A percentile compares a stretch with the other conserved stretches of the same genome.
These are phyloP conservation scores for Eucalyptus decipiens DNA, from an alignment of 345 rosid species.

Conservation along the genomic window DNA sequence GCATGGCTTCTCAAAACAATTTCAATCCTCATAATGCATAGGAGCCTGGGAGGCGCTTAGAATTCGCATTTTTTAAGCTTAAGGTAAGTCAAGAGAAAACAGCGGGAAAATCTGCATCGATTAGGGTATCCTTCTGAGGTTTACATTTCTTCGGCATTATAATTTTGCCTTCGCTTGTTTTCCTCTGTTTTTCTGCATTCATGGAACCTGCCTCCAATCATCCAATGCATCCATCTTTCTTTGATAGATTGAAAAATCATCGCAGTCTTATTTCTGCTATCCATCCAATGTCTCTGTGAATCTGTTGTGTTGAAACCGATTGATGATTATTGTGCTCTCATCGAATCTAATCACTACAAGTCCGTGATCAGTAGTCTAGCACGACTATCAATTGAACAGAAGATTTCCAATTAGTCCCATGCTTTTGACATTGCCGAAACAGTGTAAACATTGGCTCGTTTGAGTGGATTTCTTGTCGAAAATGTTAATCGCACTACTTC, in stretches of 20 bases:
- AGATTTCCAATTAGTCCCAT: background rate
- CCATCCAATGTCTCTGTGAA: background rate
- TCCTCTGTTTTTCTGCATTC: background rate
- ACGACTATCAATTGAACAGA: background rate
- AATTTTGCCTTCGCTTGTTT: background rate
- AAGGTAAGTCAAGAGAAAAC: background rate
- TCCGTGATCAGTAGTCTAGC: background rate
- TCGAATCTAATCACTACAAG: background rate
- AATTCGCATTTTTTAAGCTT: background rate
- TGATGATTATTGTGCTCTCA: background rate
- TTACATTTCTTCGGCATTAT: background rate
- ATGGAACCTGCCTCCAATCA: background rate
- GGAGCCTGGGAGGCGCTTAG: background rate
- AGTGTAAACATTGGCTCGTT: background rate
- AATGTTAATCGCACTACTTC: background rate
- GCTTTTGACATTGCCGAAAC: background rate
- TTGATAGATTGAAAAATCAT: background rate
- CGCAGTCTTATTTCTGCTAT: background rate
- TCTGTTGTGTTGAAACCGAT: background rate
- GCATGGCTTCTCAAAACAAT: background rate
- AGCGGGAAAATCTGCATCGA: background rate
- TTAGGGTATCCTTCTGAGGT: background rate
- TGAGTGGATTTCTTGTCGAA: background rate
- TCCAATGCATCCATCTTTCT: background rate
- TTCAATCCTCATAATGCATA: background rate